phyloP scores from a whole-genome alignment of 176 grass and related monocot genomes.

The Cenchrus fungigraminus region DNA sequence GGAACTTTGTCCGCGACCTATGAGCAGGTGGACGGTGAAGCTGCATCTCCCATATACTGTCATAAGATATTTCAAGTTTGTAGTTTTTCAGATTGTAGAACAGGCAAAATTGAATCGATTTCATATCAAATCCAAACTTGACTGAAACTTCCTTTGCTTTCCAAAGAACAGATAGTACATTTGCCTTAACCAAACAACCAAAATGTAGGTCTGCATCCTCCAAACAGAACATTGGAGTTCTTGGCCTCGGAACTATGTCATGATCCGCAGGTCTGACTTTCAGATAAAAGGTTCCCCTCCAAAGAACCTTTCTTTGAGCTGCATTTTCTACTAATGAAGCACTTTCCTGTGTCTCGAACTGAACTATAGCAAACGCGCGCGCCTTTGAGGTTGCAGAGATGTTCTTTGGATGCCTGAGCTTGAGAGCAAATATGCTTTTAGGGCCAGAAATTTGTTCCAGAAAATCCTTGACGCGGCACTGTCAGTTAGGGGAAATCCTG shows the following conservation, averaged over 20 bases:
- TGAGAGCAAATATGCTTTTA: slow-evolving; percentile 67
- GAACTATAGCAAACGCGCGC: slow-evolving; percentile 59
- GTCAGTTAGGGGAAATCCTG: slow-evolving; percentile 54
- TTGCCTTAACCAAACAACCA: slow-evolving; percentile 70
- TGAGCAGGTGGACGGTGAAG: slow-evolving; percentile 64
- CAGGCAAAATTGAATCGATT: slow-evolving; percentile 62
- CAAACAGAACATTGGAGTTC: slow-evolving; percentile 55
- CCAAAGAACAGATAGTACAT: slow-evolving; percentile 60
- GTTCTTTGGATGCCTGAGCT: slow-evolving; percentile 67
- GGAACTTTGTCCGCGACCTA: slow-evolving; percentile 62
- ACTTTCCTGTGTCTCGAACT: slow-evolving; percentile 55
- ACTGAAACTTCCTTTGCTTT: slow-evolving; percentile 42
- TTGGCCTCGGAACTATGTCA: slow-evolving; percentile 78
- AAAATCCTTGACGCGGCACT: slow-evolving; percentile 55
- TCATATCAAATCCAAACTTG: slow-evolving; percentile 79
- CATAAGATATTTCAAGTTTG: slow-evolving; percentile 87
- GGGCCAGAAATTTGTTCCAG: slow-evolving; percentile 56
- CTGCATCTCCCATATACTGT: slow-evolving; percentile 95
- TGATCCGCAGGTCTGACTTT: slow-evolving; percentile 42
- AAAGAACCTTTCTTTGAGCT: slow-evolving; percentile 1
- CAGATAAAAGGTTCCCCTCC: slow-evolving; percentile 39
- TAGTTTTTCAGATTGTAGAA: slow-evolving; percentile 19
- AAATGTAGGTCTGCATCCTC: slow-evolving; percentile 51
- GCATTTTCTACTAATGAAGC: slow-evolving; percentile 43
- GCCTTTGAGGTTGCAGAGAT: slow-evolving; percentile 46